Percentiles rank a stretch among this genome's conserved stretches.
Conservation (phyloP, 1,284 basidiomycete species). For the Cutaneotrichosporon dermatis region DNA sequence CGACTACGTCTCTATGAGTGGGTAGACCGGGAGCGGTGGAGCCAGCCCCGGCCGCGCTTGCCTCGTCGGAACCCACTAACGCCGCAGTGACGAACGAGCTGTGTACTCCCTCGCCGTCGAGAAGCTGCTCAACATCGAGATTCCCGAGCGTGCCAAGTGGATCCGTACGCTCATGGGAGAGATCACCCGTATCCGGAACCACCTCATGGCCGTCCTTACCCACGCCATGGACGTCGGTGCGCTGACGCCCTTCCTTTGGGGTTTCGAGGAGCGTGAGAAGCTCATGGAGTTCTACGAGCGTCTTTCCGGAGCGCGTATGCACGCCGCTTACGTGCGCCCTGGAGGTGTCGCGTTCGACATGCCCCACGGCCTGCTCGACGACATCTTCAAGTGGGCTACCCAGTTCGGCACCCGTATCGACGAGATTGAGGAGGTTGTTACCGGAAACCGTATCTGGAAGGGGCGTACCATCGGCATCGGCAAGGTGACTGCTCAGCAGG, state of each 20-base stretch:
- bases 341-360: slow-evolving; percentile 98
- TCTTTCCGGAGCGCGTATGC: slow-evolving; percentile 93
- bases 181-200: slow-evolving; percentile 93
- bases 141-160: slow-evolving; percentile 98
- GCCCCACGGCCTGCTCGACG: slow-evolving; percentile 91
- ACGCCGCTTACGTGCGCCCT: slow-evolving; percentile 96
- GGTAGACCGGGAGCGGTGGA: slow-evolving; percentile 37
- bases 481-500: slow-evolving; percentile 84
- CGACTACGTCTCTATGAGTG: slow-evolving; percentile 99
- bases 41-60: too few relatives aligned
- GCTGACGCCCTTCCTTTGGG: slow-evolving; percentile 98
- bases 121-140: slow-evolving; percentile 96
- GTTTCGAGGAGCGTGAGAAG: slow-evolving; percentile 99
- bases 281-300: slow-evolving; percentile 99
- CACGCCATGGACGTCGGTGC: slow-evolving; percentile 75
- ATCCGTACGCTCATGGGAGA: slow-evolving; percentile 96
- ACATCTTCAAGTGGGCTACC: slow-evolving; percentile 97
- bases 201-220: slow-evolving; percentile 95
- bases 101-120: slow-evolving; percentile 95
- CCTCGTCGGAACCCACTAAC: neutral
- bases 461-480: slow-evolving; percentile 88
- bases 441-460: slow-evolving; percentile 98
- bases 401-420: slow-evolving; percentile 82
- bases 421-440: slow-evolving; percentile 97
- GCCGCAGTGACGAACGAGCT: slow-evolving; percentile 84